Evolutionary conservation across 2,329 filamentous ascomycete species (phyloP), one percentile per base, ranked within the genome.

Genomic region (Alternaria gansuensis): DNA sequence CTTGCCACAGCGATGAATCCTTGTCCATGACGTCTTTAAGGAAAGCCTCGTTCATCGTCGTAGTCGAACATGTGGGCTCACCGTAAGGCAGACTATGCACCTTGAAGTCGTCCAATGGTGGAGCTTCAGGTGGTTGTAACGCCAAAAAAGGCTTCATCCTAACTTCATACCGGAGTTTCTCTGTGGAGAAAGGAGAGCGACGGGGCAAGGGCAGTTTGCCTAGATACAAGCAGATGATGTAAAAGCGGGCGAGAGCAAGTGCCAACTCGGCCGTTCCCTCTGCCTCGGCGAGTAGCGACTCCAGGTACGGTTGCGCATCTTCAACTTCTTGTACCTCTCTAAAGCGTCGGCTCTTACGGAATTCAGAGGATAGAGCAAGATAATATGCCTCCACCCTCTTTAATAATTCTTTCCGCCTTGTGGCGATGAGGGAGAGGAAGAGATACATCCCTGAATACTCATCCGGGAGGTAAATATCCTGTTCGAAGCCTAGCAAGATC

Each of bases 391-490:
- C 51, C 10, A 75, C 64, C 9, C 58, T 59, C 2, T 44, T 14
- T 5, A 77, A 62, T 2, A 72, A 54, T 24, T 63, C 62, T 31
- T 60, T 64, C 0, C 76, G 64, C 1, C 68, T 67, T 0, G 63
- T 64, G 0, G 70, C 59, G 24, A 78, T 70, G 39, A 65, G 58
- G 1, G 59, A 65, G 3, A 78, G 70, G 63, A 75, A 80, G 88
- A 90, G 95, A 77, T 98, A 98, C 90, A 97, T 96, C 24, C 87
- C 88, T 0, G 88, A 85, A 9, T 95, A 83, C 76, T 99, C 95
- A 75, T 96, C 90, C 0, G 88, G 84, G 52, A 94, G 88, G 77
- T 98, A 98, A 9, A 97, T 86, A 41, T 94, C 89, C 11, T 97
- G 88, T 77, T 99, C 95, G 75, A 99, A 98, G 11, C 96, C 95